phyloP scores from a whole-genome alignment of 1,284 basidiomycete species.

The Puccinia brachypodii region DNA sequence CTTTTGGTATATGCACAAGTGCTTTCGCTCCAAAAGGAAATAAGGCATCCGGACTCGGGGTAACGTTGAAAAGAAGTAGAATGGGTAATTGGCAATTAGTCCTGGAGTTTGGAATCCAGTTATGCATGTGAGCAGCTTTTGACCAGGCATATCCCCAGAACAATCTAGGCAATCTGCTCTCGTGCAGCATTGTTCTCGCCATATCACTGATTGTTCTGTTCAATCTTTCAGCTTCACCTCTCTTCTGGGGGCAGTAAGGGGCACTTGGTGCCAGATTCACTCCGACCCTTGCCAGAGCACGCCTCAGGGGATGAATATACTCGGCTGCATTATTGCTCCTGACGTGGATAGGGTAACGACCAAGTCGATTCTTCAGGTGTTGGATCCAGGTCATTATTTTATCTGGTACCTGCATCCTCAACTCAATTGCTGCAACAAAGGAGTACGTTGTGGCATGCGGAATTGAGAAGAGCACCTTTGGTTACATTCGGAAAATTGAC shows the following conservation, averaged over 20 bases:
- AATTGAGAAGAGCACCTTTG: neutral
- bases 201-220: neutral
- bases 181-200: neutral
- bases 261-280: neutral
- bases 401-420: neutral
- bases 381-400: neutral
- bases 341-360: neutral
- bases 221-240: neutral
- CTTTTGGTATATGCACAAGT: neutral
- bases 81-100: no score
- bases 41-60: neutral
- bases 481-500: neutral
- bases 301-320: neutral
- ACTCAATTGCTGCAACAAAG: neutral
- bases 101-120: no score
- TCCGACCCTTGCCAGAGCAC: neutral
- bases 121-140: no score
- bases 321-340: neutral
- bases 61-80: no score
- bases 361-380: neutral
- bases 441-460: neutral
- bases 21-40: neutral
- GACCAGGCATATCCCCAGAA: no score
- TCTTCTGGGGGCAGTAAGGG: conserved; percentile 5
- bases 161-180: neutral